Base-by-base conservation (phyloP, 2,329 filamentous ascomycete genomes). In the Alternaria ethzedia region DNA sequence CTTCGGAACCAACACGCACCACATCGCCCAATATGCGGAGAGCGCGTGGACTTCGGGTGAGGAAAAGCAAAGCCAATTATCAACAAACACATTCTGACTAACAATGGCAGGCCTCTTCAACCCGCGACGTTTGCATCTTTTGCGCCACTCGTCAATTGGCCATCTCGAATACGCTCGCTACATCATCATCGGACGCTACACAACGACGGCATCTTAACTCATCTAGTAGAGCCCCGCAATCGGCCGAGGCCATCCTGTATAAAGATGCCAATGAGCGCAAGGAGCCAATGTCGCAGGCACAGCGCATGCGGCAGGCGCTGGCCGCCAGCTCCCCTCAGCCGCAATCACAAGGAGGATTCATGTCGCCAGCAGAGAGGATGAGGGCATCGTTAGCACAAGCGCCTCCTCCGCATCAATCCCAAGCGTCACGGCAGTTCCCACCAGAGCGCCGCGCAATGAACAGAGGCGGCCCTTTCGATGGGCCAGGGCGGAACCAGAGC, bases 41-140 rank as follows among this genome's bases (percentile, higher is more conserved):
- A 70, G 70, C 76, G 61, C 72, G 68, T 57, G 71, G 66, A 58
- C 66, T 78, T 36, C 67, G 74, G 67, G 75, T 78, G 69, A 54
- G 70, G 12, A 63, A 20, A 21, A 26, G 8, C 11, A 30, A 25
- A n/a, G 26, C 17, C 8, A 17, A 28, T 7, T 3, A 17, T 5
- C n/a, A 21, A 49, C 20, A 6, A 25, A 49, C n/a, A 54, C 28
- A 55, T 52, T 30, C 25, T n/a, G 26, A 41, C 59, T 70, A 46
- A 65, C 50, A 44, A 21, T 28, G 28, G 26, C 41, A 80, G 78
- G 73, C 72, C 15, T 75, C 76, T 36, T 73, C 77, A 28, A 72
- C 77, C 63, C 78, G 77, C 66, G 72, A 79, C 57, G 68, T 81
- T 52, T 81, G 78, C 70, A 66, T 79, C 68, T 78, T 81, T 55